These are phyloP conservation scores for Rachicladosporium sp. DNA, from an alignment of 2,329 filamentous ascomycete species.

Conservation along the genomic window DNA sequence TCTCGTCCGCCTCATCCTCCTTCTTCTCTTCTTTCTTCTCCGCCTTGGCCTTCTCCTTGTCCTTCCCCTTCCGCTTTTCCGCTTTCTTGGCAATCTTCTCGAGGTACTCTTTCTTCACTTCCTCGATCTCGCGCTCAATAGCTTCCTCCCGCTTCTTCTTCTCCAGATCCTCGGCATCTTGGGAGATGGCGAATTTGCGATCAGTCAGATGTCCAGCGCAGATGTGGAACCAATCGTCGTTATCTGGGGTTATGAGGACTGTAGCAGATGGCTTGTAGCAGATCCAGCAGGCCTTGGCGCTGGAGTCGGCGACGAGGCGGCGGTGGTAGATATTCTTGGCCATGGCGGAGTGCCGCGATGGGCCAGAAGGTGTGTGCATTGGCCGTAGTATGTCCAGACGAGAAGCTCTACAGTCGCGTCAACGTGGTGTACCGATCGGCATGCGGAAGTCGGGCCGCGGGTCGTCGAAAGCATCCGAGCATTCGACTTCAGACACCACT, in stretches of 20 bases:
- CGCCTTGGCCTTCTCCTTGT: conserved; percentile 49
- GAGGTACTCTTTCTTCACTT: conserved; percentile 38
- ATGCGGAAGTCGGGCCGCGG: too few species aligned
- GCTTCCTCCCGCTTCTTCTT: conserved; percentile 43
- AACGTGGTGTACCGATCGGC: too few species aligned
- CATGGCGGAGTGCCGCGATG: conserved; percentile 7
- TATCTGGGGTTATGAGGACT: conserved; percentile 79
- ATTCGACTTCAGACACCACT: too few species aligned
- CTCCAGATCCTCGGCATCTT: conserved; percentile 50
- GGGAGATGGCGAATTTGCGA: conserved; percentile 60
- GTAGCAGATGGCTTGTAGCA: conserved; percentile 82
- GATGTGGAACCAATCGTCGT: conserved; percentile 81
- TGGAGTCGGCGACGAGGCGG: conserved; percentile 73
- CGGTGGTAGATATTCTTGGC: conserved; percentile 69
- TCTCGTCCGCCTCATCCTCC: conserved; percentile 47
- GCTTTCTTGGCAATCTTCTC: conserved; percentile 35
- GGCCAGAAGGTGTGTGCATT: too few species aligned
- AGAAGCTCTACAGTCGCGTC: too few species aligned
- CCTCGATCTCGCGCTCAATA: conserved; percentile 36
- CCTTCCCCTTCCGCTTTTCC: conserved; percentile 33
- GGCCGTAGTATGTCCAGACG: too few species aligned
- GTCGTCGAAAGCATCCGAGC: too few species aligned
- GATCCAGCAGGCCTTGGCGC: conserved; percentile 73
- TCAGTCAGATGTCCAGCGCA: conserved; percentile 77
- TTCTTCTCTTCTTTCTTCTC: conserved; percentile 70